These are phyloP conservation scores for Amaranthus tricolor DNA, from an alignment of 179 eudicot genomes.

Conservation along the genomic window DNA sequence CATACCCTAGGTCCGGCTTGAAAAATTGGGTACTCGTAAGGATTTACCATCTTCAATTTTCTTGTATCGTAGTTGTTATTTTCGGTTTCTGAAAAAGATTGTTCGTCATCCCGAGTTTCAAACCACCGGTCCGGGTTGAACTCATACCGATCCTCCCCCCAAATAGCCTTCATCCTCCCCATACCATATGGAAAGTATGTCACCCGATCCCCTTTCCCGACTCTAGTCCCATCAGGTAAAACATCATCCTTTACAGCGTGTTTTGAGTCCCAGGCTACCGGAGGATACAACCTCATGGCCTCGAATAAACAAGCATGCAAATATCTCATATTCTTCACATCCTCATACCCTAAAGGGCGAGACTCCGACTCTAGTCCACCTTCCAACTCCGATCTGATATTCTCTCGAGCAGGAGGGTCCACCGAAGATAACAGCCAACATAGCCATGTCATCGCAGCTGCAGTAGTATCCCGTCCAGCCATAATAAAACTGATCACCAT, in stretches of 20 bases:
- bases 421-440: slow-evolving; percentile 35
- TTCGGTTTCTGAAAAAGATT: slow-evolving; percentile 6
- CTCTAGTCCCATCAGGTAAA: slow-evolving; percentile 68
- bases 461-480: slow-evolving; percentile 67
- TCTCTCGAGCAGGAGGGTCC: slow-evolving; percentile 6
- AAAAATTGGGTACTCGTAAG: slow-evolving; percentile 73
- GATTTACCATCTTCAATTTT: slow-evolving; percentile 38
- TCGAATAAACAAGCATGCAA: slow-evolving; percentile 65
- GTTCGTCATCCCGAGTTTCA: slow-evolving; percentile 15
- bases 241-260: slow-evolving; percentile 53
- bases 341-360: slow-evolving; percentile 30
- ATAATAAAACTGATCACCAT: slow-evolving; percentile 58
- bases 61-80: not conserved
- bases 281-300: slow-evolving; percentile 75
- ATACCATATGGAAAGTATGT: slow-evolving; percentile 78
- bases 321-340: slow-evolving; percentile 43
- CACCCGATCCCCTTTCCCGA: slow-evolving; percentile 56
- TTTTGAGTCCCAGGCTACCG: slow-evolving; percentile 85
- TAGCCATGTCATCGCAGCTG: slow-evolving; percentile 71
- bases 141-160: slow-evolving; percentile 60
- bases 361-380: not conserved
- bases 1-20: slow-evolving; percentile 95
- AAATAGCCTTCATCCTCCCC: slow-evolving; percentile 77
- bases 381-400: slow-evolving; percentile 24
- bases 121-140: slow-evolving; percentile 67